Percentiles rank a stretch among this genome's conserved stretches.
phyloP scores from a whole-genome alignment of 208 protist species.

The Naegleria fowleri region DNA sequence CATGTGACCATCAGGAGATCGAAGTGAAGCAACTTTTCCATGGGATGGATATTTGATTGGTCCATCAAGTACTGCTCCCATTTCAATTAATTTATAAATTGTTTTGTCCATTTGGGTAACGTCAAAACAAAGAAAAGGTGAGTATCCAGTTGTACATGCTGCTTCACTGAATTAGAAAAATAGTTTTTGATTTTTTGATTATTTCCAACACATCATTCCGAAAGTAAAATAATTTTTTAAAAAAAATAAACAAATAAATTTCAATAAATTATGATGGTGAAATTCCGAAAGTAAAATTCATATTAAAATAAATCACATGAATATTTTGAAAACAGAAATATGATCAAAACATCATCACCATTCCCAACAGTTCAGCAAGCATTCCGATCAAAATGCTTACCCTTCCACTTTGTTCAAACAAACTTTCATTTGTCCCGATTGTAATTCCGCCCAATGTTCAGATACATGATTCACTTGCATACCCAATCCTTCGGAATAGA shows the following conservation, averaged over 20 bases:
- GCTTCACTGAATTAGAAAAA: too few species aligned
- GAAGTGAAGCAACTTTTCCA: constrained; percentile 22
- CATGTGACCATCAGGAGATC: constrained; percentile 28
- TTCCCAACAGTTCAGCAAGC: too few species aligned
- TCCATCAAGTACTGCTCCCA: constrained; percentile 3
- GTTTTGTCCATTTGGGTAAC: constrained; percentile 9
- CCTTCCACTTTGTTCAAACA: background rate
- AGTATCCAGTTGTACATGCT: constrained; percentile 1
- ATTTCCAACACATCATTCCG: too few species aligned
- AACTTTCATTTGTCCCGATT: constrained; percentile 9
- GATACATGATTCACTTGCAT: background rate
- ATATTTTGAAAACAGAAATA: too few species aligned
- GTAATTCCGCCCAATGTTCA: constrained; percentile 14
- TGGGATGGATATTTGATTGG: constrained; percentile 23
- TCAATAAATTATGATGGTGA: background rate
- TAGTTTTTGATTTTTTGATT: too few species aligned
- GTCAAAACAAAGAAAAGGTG: constrained; percentile 22
- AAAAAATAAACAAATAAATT: background rate
- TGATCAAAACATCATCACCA: too few species aligned
- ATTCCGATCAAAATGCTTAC: background rate
- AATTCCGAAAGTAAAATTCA: background rate
- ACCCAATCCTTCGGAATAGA: constrained; percentile 16
- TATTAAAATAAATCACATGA: too few species aligned
- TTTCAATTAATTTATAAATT: background rate
- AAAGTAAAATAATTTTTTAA: background rate